Evolutionary conservation across 2,329 filamentous ascomycete species (phyloP).

Genomic region (Hypoxylon sp.): DNA sequence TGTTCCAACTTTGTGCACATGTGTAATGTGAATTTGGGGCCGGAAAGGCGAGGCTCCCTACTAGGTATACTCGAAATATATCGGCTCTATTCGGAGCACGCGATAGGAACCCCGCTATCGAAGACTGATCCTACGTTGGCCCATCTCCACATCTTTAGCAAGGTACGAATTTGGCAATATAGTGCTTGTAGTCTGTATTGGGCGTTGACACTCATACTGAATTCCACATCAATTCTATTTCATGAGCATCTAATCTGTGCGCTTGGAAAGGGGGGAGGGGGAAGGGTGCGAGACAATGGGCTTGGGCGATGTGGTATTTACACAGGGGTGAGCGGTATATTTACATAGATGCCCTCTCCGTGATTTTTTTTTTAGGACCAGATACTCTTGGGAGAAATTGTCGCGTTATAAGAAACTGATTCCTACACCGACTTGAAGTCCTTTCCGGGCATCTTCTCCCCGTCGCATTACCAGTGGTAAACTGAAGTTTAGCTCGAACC

Average conservation of each 20-base stretch:
- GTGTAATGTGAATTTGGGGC: too few relatives aligned
- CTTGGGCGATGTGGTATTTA: constrained; percentile 22
- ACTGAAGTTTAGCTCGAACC: constrained; percentile 97
- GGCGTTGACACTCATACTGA: neutral
- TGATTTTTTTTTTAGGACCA: neutral
- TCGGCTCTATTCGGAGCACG: constrained; percentile 25
- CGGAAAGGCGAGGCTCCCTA: too few relatives aligned
- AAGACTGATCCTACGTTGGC: neutral
- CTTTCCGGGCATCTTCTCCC: constrained; percentile 91
- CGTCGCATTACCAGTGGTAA: constrained; percentile 84
- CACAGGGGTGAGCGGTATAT: constrained; percentile 18
- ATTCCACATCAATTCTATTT: neutral
- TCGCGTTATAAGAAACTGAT: constrained; percentile 88
- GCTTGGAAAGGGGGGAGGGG: neutral
- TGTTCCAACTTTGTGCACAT: neutral
- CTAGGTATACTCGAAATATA: neutral
- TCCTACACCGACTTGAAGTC: constrained; percentile 93
- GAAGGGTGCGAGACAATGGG: neutral
- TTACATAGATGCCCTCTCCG: constrained; percentile 12
- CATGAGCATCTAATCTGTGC: neutral
- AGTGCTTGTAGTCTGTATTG: neutral
- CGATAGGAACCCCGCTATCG: constrained; percentile 31
- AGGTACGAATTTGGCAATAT: neutral
- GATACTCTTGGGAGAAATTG: neutral
- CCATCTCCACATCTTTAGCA: constrained; percentile 17